Evolutionary conservation across 2,329 filamentous ascomycete species (phyloP), one percentile per base, ranked within the genome.

Genomic region (Pezicula carpinea): DNA sequence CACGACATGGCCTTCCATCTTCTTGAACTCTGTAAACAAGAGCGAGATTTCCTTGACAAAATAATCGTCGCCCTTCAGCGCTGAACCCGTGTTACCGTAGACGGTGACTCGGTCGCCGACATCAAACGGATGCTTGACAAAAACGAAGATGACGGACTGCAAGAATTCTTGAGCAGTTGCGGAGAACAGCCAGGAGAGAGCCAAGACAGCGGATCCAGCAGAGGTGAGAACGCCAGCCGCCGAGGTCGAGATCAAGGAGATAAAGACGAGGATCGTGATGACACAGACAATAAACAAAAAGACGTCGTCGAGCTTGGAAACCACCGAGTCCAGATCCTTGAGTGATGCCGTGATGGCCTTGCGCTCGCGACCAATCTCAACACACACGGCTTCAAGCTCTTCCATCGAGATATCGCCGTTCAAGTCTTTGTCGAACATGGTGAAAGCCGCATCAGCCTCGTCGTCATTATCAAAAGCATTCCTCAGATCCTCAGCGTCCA

Each of bases 391-490:
- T 66, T 96, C 91, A 18, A 97, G 79, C 64, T 96, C 92, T 60
- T 96, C 89, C 80, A 96, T 90, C 1, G 88, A 95, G 42, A 96
- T 95, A 60, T 97, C 92, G 4, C 91, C 92, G 54, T 97, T 97
- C 71, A 96, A 81, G 59, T 97, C 92, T 63, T 93, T 95, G 69
- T 97, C 92, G 57, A 96, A 96, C 74, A 96, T 91, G 57, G 76
- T 75, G 60, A 97, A 96, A 0, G 91, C 91, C 3, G 87, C 87
- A 45, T 93, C 86, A 0, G 90, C 89, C 62, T 96, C 92, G 13
- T 96, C 91, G 15, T 85, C 77, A 19, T 84, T 87, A 8, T 85
- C 78, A 58, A 96, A 96, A 1, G 88, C 90, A 10, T 77, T 72
- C 52, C 82, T 83, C 45, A 97, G 68, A 59, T 96, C 91, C 7